These are phyloP conservation scores for Aegilops speltoides DNA, from an alignment of 176 grass and related monocot genomes.

Conservation along the genomic window DNA sequence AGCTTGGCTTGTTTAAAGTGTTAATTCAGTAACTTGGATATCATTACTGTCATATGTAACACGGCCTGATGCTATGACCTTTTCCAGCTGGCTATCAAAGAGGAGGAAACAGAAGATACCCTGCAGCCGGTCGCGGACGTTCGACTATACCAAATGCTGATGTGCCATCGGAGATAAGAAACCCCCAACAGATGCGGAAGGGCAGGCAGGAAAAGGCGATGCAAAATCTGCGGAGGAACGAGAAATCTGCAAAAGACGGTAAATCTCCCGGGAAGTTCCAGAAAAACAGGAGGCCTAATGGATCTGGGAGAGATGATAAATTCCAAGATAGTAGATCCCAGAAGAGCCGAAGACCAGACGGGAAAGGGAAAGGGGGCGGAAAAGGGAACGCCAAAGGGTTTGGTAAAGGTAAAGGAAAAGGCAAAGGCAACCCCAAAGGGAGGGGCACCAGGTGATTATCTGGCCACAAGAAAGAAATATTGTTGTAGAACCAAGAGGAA, in stretches of 20 bases:
- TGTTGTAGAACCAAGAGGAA: neutral
- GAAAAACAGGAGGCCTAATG: constrained; percentile 37
- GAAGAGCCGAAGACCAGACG: constrained; percentile 18
- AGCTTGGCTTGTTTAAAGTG: neutral
- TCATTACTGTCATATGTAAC: neutral
- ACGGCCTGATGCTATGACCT: neutral
- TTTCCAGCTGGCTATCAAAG: constrained; percentile 58
- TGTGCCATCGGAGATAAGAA: constrained; percentile 73
- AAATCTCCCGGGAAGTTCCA: constrained; percentile 45
- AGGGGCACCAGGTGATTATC: constrained; percentile 31
- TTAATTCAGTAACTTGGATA: neutral
- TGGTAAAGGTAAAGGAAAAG: constrained; percentile 23
- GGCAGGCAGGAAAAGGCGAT: constrained; percentile 66
- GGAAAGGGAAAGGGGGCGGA: neutral
- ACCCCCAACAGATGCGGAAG: constrained; percentile 74
- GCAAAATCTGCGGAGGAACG: constrained; percentile 51
- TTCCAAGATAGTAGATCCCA: constrained; percentile 25
- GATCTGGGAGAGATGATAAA: constrained; percentile 24
- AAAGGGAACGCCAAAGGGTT: constrained; percentile 17
- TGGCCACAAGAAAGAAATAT: neutral
- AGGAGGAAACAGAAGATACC: constrained; percentile 54
- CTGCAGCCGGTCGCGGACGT: constrained; percentile 23
- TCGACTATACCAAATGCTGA: constrained; percentile 65
- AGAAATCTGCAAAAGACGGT: constrained; percentile 37
- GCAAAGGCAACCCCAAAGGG: constrained; percentile 38